phyloP scores from a whole-genome alignment of 768 basidiomycete genomes.

The Termitomyces sp. region DNA sequence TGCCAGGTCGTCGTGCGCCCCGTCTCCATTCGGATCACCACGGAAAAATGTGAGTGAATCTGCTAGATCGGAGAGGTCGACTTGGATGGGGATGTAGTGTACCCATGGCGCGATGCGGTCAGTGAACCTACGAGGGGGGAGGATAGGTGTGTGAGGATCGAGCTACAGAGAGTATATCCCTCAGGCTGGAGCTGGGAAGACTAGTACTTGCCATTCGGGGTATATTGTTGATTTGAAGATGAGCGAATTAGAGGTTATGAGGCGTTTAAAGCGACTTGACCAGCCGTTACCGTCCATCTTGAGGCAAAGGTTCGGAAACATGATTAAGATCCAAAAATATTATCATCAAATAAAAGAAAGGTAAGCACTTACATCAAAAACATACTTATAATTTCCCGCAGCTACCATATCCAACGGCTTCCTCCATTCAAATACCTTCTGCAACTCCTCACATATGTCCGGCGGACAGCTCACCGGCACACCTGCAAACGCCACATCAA shows the following conservation, averaged over 20 bases:
- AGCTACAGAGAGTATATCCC: neutral
- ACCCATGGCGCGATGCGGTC: constrained; percentile 61
- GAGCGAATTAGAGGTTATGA: constrained; percentile 54
- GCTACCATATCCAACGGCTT: constrained; percentile 32
- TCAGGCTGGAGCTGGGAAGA: too few relatives aligned
- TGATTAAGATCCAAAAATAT: too few relatives aligned
- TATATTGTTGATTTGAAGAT: constrained; percentile 63
- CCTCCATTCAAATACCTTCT: constrained; percentile 43
- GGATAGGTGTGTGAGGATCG: neutral
- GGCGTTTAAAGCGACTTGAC: constrained; percentile 59
- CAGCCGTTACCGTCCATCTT: constrained; percentile 54
- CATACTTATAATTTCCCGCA: constrained; percentile 55
- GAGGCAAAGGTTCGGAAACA: too few relatives aligned
- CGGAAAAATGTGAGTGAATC: constrained; percentile 72
- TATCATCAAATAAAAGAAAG: constrained; percentile 14
- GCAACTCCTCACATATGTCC: constrained; percentile 38
- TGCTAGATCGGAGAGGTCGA: constrained; percentile 61
- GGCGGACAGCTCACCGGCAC: constrained; percentile 36
- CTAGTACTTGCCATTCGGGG: constrained; percentile 64
- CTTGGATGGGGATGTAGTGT: constrained; percentile 67
- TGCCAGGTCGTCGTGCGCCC: constrained; percentile 56
- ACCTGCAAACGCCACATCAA: constrained; percentile 52
- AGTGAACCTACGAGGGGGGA: constrained; percentile 35
- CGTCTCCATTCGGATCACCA: constrained; percentile 46
- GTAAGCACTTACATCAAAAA: constrained; percentile 43